Percentiles rank a stretch among this genome's conserved stretches.
Evolutionary conservation across 2,329 filamentous ascomycete species (phyloP).

Genomic region (Alternaria atra): DNA sequence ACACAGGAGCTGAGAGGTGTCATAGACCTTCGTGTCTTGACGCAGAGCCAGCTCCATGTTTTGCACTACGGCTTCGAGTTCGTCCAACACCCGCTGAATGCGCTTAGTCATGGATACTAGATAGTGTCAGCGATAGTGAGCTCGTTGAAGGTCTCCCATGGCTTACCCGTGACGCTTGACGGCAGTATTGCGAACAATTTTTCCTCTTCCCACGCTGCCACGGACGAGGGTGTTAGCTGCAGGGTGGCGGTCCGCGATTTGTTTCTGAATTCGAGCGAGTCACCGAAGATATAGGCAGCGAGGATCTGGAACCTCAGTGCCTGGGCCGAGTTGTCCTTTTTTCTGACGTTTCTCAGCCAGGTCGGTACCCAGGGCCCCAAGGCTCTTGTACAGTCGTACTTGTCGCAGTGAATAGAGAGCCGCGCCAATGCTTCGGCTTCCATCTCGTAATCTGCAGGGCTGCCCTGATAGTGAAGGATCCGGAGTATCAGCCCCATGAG

Average conservation of each 20-base stretch:
- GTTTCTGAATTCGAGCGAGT: slow-evolving; percentile 1
- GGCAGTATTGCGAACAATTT: background rate
- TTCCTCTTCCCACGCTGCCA: background rate
- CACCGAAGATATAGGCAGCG: slow-evolving; percentile 16
- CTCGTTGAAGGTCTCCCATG: background rate
- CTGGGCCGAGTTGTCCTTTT: background rate
- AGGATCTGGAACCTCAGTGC: slow-evolving; percentile 14
- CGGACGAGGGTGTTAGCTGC: background rate
- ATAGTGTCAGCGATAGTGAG: background rate
- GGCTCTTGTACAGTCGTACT: slow-evolving; percentile 7
- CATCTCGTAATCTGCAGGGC: background rate
- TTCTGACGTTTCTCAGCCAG: slow-evolving; percentile 12
- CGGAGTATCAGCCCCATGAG: slow-evolving; percentile 11
- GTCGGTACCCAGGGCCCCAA: slow-evolving; percentile 12
- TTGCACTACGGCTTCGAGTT: background rate
- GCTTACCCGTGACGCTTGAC: background rate
- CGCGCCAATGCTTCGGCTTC: slow-evolving; percentile 10
- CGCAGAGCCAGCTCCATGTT: background rate
- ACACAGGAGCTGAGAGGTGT: background rate
- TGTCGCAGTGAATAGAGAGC: too few species aligned
- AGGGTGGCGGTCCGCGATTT: slow-evolving; percentile 1
- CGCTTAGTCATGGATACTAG: background rate
- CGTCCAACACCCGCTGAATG: background rate
- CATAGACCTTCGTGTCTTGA: background rate
- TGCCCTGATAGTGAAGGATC: slow-evolving; percentile 11